These are phyloP conservation scores for Fusarium poae DNA, from an alignment of 2,329 filamentous ascomycete genomes.

Conservation along the genomic window DNA sequence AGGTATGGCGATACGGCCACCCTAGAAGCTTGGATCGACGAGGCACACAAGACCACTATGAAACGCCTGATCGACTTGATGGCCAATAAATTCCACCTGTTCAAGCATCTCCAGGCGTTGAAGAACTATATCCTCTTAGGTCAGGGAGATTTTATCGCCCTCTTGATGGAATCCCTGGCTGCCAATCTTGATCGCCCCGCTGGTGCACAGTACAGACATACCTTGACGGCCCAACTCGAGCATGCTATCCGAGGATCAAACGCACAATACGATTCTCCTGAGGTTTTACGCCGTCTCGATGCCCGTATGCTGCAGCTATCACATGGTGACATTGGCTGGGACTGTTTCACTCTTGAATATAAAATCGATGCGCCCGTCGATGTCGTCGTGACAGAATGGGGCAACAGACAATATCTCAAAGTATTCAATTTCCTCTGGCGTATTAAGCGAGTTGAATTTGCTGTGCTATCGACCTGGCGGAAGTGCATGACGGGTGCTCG, in stretches of 20 bases:
- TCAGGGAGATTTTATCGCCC: constrained; percentile 95
- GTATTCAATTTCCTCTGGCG: constrained; percentile 99
- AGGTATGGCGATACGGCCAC: constrained; percentile 93
- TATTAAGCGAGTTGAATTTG: constrained; percentile 97
- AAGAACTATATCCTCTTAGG: constrained; percentile 96
- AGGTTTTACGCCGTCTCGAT: constrained; percentile 91
- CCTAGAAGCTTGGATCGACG: constrained; percentile 92
- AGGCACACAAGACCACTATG: constrained; percentile 99
- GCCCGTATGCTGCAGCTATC: constrained; percentile 98
- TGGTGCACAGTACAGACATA: constrained; percentile 97
- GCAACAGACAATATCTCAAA: constrained; percentile 95
- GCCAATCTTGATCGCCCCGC: constrained; percentile 94
- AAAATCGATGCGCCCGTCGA: constrained; percentile 97
- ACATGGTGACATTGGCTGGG: constrained; percentile 98
- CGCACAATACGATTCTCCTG: constrained; percentile 92
- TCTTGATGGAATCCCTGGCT: constrained; percentile 96
- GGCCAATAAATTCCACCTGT: constrained; percentile 94
- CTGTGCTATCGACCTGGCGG: constrained; percentile 89
- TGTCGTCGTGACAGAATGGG: constrained; percentile 96
- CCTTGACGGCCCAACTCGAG: constrained; percentile 95
- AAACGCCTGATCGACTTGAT: constrained; percentile 92
- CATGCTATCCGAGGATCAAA: constrained; percentile 98
- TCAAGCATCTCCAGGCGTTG: constrained; percentile 89
- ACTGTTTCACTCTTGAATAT: constrained; percentile 98
- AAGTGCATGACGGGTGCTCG: constrained; percentile 95